These are phyloP conservation scores for Biscogniauxia mediterranea DNA, from an alignment of 2,329 filamentous ascomycete genomes.

Conservation along the genomic window DNA sequence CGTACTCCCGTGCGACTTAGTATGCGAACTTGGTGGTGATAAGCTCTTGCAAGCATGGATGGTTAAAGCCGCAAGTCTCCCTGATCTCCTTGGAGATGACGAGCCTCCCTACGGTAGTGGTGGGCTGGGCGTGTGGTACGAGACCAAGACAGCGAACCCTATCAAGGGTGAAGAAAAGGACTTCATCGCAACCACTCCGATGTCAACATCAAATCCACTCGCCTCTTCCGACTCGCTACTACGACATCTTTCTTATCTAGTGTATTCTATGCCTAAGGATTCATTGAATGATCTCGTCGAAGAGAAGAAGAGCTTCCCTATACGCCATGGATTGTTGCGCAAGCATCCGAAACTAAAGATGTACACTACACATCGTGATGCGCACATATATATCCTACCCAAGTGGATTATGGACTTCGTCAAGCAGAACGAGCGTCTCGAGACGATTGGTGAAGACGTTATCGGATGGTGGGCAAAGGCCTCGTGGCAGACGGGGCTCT, in stretches of 20 bases:
- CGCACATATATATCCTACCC: constrained; percentile 93
- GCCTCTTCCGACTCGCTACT: constrained; percentile 64
- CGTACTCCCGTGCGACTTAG: constrained; percentile 86
- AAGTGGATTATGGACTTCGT: constrained; percentile 88
- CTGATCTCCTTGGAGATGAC: constrained; percentile 52
- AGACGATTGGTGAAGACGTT: constrained; percentile 87
- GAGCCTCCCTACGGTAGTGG: constrained; percentile 57
- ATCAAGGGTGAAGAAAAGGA: constrained; percentile 92
- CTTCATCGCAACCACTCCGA: constrained; percentile 76
- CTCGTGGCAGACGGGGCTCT: constrained; percentile 80
- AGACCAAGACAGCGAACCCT: constrained; percentile 71
- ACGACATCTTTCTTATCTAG: constrained; percentile 69
- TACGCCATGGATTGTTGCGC: constrained; percentile 74
- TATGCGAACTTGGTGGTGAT: constrained; percentile 85
- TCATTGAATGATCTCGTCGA: constrained; percentile 82
- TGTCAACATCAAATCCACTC: constrained; percentile 56
- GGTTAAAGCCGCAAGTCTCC: constrained; percentile 73
- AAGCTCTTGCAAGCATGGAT: constrained; percentile 89
- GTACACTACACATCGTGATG: constrained; percentile 81
- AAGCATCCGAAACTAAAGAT: constrained; percentile 75
- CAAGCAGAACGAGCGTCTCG: constrained; percentile 73
- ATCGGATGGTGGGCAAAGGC: constrained; percentile 96
- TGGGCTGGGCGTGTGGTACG: constrained; percentile 87
- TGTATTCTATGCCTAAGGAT: constrained; percentile 85
- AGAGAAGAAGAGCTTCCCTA: constrained; percentile 67